A percentile compares a stretch with the other conserved stretches of the same genome.
Conservation (phyloP, 208 protist genomes). For the Jaenimonas drosophilae region DNA sequence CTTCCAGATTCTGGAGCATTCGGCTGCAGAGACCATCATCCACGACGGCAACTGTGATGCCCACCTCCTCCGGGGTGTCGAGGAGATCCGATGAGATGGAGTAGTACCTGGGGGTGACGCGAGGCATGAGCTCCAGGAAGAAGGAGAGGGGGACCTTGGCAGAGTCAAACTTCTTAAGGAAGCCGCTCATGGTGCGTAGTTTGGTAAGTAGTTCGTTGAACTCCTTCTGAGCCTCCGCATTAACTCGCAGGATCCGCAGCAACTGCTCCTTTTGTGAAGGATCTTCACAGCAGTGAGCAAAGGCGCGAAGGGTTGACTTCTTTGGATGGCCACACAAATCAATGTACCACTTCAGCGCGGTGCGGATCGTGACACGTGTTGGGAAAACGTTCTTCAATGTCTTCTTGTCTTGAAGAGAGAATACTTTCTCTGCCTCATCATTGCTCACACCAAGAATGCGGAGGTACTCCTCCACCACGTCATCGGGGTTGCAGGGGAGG, state of each 20-base stretch:
- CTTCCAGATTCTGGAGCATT: conserved; percentile 65
- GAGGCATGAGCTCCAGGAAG: conserved; percentile 92
- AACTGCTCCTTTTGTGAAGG: conserved; percentile 65
- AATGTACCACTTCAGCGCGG: conserved; percentile 88
- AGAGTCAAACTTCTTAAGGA: conserved; percentile 73
- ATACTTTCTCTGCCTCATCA: conserved; percentile 52
- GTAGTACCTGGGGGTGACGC: conserved; percentile 91
- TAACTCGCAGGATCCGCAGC: conserved; percentile 54
- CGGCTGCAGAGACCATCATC: conserved; percentile 87
- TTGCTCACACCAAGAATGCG: conserved; percentile 32
- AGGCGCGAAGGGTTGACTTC: conserved; percentile 87
- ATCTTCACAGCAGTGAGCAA: conserved; percentile 77
- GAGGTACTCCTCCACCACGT: conserved; percentile 76
- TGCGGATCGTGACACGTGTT: conserved; percentile 56
- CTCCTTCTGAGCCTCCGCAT: conserved; percentile 59
- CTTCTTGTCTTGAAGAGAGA: conserved; percentile 81
- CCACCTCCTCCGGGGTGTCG: conserved; percentile 49
- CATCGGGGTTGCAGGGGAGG: conserved; percentile 83
- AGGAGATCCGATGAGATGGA: conserved; percentile 92
- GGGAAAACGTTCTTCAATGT: conserved; percentile 85
- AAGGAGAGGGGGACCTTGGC: conserved; percentile 65
- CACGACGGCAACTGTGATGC: conserved; percentile 83
- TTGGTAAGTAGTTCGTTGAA: conserved; percentile 57
- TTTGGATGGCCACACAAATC: conserved; percentile 75
- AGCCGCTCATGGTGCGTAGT: conserved; percentile 69